Evolutionary conservation across 1,139 yeast species (phyloP), one percentile per base, ranked within the genome.

Genomic region (Debaryomyces robertsiae): DNA sequence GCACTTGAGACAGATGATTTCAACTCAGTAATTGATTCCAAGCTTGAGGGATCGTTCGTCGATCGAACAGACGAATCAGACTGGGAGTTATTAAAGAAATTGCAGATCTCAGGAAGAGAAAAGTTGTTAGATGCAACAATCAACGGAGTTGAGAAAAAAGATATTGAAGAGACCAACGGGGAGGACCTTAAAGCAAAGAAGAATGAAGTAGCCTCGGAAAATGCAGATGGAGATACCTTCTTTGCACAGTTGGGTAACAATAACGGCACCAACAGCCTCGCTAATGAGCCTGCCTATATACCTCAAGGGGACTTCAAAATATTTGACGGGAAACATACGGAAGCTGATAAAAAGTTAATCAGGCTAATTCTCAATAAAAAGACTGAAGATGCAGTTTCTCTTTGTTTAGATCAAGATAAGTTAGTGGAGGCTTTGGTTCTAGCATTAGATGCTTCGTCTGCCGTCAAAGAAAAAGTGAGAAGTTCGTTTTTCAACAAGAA

Each of bases 361-460:
- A 73, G 75, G 46, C 75, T 83, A 16, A 62, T 90, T 32, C 70
- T 91, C 47, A 60, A 65, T 13, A 91, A 91, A 44, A 75, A 88
- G 43, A 67, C 78, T 43, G 79, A 77, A 19, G 72, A 74, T 19
- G 97, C 98, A 0, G 83, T 89, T 6, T 74, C 81, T 27, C 58
- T 75, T 31, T 82, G 94, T 48, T 69, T 94, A 45, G 74, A 79
- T 38, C 77, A 79, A 36, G 84, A 78, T 42, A 76, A 78, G 44
- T 66, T 89, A 29, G 64, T 78, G 16, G 98, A 93, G 58, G 97
- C 98, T 2, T 75, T 91, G 50, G 70, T 91, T 32, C 74, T 94
- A 46, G 88, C 98, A 0, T 66, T 87, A 53, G 84, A 83, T 54
- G 86, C 85, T 3, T 62, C 82, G n/a, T 79, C 76, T 15, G 73